Conservation (phyloP, 2,329 filamentous ascomycete genomes). For the Didymella exigua region DNA sequence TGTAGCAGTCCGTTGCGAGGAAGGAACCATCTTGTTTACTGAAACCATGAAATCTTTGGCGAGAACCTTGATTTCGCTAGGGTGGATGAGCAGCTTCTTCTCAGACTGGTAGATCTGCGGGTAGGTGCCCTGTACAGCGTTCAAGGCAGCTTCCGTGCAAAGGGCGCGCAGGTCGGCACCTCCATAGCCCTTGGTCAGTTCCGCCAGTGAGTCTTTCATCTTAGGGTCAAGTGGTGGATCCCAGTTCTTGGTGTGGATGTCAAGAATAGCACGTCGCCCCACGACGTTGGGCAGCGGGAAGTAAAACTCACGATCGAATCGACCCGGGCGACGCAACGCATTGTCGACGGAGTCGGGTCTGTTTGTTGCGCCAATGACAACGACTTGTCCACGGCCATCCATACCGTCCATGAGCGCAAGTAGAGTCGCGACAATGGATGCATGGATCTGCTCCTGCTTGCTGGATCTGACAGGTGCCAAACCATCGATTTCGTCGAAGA, state of each 20-base stretch:
- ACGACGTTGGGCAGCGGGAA: constrained; percentile 87
- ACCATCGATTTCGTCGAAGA: constrained; percentile 98
- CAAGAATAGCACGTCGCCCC: constrained; percentile 82
- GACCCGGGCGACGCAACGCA: constrained; percentile 88
- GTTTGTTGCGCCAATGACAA: constrained; percentile 98
- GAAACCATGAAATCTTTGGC: constrained; percentile 98
- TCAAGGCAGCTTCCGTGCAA: constrained; percentile 93
- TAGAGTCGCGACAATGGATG: constrained; percentile 74
- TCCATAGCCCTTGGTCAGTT: constrained; percentile 93
- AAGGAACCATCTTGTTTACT: constrained; percentile 94
- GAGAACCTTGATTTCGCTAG: constrained; percentile 80
- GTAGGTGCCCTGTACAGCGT: constrained; percentile 92
- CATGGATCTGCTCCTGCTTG: constrained; percentile 98
- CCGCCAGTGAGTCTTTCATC: constrained; percentile 84
- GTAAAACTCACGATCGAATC: constrained; percentile 97
- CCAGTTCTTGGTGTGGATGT: constrained; percentile 96
- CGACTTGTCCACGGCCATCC: constrained; percentile 73
- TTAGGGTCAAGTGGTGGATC: constrained; percentile 72
- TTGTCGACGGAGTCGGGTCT: constrained; percentile 95
- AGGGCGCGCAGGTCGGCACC: constrained; percentile 93
- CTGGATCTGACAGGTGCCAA: constrained; percentile 94
- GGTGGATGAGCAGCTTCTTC: constrained; percentile 87
- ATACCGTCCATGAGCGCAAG: constrained; percentile 58
- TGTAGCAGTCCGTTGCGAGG: constrained; percentile 86
- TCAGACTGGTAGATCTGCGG: constrained; percentile 94